Conservation (phyloP, 2,329 filamentous ascomycete species). For the Geosmithia putterillii region DNA sequence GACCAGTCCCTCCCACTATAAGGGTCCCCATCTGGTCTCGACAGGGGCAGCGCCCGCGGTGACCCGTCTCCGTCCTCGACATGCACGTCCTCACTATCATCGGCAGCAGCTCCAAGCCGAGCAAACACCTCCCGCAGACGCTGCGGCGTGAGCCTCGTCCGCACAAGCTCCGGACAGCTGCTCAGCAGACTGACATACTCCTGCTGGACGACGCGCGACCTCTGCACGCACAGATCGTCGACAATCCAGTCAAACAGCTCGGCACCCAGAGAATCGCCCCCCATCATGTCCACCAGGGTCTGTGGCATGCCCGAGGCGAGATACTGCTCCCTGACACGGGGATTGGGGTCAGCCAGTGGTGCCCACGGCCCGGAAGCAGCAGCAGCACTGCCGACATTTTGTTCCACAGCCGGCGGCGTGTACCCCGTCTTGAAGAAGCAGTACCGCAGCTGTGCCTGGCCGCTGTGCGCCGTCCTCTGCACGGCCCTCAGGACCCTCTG, state of each 20-base stretch:
- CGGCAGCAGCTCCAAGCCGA: slow-evolving; percentile 36
- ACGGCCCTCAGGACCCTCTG: slow-evolving; percentile 35
- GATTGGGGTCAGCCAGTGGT: slow-evolving; percentile 31
- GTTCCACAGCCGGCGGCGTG: slow-evolving; percentile 10
- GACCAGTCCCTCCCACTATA: slow-evolving; percentile 32
- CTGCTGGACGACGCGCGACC: slow-evolving; percentile 39
- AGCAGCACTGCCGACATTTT: slow-evolving; percentile 13
- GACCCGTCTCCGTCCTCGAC: slow-evolving; percentile 24
- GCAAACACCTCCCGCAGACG: slow-evolving; percentile 41
- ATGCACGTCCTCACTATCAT: neutral
- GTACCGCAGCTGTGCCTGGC: slow-evolving; percentile 20
- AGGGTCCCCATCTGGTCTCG: slow-evolving; percentile 12
- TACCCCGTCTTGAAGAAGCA: slow-evolving; percentile 36
- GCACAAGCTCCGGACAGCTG: slow-evolving; percentile 27
- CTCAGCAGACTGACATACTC: slow-evolving; percentile 48
- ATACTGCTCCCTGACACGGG: slow-evolving; percentile 37
- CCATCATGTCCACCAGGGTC: slow-evolving; percentile 24
- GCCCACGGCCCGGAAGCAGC: slow-evolving; percentile 33
- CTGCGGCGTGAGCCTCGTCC: slow-evolving; percentile 29
- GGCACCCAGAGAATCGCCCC: slow-evolving; percentile 35
- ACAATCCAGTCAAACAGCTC: slow-evolving; percentile 56
- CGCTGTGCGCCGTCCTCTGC: slow-evolving; percentile 31
- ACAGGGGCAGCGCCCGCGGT: slow-evolving; percentile 7
- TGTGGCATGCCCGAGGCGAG: slow-evolving; percentile 51
- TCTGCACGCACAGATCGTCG: slow-evolving; percentile 43